These are phyloP conservation scores for Nicotiana tabacum DNA, from an alignment of 257 asterid genomes.

Conservation along the genomic window DNA sequence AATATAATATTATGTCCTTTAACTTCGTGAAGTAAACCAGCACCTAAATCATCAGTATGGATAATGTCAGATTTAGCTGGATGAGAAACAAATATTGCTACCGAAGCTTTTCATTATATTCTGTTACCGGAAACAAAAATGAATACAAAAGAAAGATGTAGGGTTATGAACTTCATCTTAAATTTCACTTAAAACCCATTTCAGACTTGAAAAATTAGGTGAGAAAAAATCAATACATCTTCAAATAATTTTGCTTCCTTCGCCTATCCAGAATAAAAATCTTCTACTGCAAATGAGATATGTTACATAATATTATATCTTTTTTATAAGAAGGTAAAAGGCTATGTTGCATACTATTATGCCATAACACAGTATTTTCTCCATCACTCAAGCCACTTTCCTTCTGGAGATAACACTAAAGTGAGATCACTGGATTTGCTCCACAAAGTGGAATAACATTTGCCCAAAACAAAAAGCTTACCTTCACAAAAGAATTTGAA, in stretches of 20 bases:
- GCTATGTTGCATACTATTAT: background rate
- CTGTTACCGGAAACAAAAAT: background rate
- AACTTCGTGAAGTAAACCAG: background rate
- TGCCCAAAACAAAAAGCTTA: slow-evolving; percentile 6
- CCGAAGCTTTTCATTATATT: background rate
- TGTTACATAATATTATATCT: background rate
- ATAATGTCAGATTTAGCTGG: background rate
- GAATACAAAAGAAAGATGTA: background rate
- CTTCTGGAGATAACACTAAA: background rate
- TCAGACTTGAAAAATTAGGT: background rate
- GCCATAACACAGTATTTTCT: background rate
- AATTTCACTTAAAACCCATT: background rate
- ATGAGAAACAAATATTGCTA: background rate
- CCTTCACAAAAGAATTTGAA: slow-evolving; percentile 90
- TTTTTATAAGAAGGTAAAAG: background rate
- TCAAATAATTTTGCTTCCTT: background rate
- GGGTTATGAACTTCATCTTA: slow-evolving; percentile 2
- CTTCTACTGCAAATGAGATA: background rate
- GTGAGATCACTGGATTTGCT: background rate
- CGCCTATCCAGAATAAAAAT: background rate
- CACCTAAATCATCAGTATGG: background rate
- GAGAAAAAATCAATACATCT: background rate
- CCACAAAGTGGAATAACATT: background rate
- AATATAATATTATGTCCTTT: background rate
- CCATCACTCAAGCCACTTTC: background rate